Conservation (phyloP, 225 moss, liverwort and hornwort genomes). For the Pseudisothecium myosuroides region DNA sequence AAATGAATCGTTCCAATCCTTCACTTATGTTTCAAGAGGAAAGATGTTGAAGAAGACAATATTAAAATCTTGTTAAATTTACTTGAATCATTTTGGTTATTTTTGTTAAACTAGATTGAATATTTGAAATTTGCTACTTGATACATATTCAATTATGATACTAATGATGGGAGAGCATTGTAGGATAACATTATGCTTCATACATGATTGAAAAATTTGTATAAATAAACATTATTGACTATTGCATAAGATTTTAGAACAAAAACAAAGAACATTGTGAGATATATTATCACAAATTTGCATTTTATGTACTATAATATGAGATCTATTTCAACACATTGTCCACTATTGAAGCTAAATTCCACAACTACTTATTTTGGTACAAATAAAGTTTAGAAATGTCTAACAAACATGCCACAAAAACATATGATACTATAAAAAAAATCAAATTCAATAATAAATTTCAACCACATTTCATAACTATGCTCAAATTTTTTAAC, state of each 20-base stretch:
- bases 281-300: neutral
- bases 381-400: neutral
- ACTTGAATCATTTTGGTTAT: neutral
- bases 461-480: neutral
- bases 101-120: no score
- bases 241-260: no score
- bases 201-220: neutral
- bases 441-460: neutral
- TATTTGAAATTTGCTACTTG: neutral
- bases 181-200: no score
- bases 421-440: neutral
- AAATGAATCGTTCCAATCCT: neutral
- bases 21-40: neutral
- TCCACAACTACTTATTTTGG: neutral
- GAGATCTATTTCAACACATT: neutral
- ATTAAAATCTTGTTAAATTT: no score
- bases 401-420: neutral
- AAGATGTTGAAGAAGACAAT: neutral
- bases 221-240: no score
- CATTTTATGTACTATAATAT: no score
- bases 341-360: neutral
- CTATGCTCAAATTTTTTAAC: neutral
- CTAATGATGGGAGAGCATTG: no score
- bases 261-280: neutral
- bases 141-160: no score